Conservation (phyloP, 805 yeast species). For the Kodamaea restingae region DNA sequence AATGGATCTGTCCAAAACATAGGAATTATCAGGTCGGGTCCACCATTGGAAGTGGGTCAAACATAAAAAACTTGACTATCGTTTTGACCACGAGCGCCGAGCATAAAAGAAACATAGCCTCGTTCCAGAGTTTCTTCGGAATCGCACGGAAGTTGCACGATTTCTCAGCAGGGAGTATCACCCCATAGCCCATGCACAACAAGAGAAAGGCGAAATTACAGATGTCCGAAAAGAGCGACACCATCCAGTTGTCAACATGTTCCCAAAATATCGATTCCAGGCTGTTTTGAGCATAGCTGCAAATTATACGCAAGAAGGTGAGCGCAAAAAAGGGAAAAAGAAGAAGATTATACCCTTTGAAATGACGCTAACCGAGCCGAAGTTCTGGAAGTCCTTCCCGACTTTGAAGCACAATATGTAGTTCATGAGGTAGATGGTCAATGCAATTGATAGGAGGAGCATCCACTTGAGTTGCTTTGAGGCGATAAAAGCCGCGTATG, state of each 20-base stretch:
- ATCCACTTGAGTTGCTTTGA: constrained; percentile 16
- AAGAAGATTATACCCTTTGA: constrained; percentile 26
- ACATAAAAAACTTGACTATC: background rate
- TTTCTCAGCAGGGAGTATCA: constrained; percentile 21
- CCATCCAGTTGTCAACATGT: constrained; percentile 5
- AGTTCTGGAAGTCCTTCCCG: constrained; percentile 24
- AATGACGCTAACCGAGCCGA: constrained; percentile 26
- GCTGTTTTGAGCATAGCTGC: constrained; percentile 13
- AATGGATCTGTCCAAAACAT: background rate
- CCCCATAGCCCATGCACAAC: constrained; percentile 36
- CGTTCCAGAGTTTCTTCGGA: constrained; percentile 11
- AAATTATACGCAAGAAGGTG: background rate
- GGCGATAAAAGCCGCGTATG: constrained; percentile 13
- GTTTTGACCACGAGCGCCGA: background rate
- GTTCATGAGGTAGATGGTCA: constrained; percentile 21
- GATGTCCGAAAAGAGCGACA: constrained; percentile 5
- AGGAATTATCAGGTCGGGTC: background rate
- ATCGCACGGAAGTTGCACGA: constrained; percentile 22
- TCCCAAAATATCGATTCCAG: background rate
- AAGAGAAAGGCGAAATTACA: constrained; percentile 16
- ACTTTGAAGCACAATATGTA: constrained; percentile 23
- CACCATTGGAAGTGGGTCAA: background rate
- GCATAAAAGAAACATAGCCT: background rate
- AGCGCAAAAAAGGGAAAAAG: constrained; percentile 17
- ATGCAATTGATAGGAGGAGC: constrained; percentile 13